phyloP scores from a whole-genome alignment of 139 green algal genomes.

The Marvania coccoides region DNA sequence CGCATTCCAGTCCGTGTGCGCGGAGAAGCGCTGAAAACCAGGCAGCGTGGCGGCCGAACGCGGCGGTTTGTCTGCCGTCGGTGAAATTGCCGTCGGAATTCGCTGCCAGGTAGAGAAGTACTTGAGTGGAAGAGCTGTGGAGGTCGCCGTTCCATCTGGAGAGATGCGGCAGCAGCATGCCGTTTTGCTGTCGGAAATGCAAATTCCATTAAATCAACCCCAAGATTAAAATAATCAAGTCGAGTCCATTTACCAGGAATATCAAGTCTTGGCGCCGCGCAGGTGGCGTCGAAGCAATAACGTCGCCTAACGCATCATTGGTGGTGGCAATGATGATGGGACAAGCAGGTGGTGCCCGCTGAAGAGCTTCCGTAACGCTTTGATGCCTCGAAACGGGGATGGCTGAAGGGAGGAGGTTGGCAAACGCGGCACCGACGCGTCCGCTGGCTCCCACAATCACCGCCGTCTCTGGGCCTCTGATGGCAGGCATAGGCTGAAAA shows the following conservation, averaged over 20 bases:
- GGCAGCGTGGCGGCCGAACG: neutral
- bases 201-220: conserved; percentile 21
- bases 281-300: conserved; percentile 17
- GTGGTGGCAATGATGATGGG: conserved; percentile 33
- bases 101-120: conserved; percentile 46
- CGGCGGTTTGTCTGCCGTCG: conserved; percentile 22
- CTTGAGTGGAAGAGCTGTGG: conserved; percentile 15
- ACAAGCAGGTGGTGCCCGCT: neutral
- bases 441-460: neutral
- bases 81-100: conserved; percentile 9
- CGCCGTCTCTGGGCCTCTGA: neutral
- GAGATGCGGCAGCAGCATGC: neutral
- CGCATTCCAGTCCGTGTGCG: conserved; percentile 15
- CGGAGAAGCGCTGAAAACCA: conserved; percentile 9
- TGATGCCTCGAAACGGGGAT: neutral
- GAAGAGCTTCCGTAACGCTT: neutral
- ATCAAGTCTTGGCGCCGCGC: conserved; percentile 22
- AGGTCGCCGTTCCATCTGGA: neutral
- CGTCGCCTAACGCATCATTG: conserved; percentile 21
- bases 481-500: too few relatives aligned
- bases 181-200: neutral
- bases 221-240: too few relatives aligned
- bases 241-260: conserved; percentile 41
- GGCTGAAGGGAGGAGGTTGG: neutral
- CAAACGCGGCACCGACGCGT: neutral